phyloP scores from a whole-genome alignment of 305 asterid genomes.

The Solanum aculeatissimum region DNA sequence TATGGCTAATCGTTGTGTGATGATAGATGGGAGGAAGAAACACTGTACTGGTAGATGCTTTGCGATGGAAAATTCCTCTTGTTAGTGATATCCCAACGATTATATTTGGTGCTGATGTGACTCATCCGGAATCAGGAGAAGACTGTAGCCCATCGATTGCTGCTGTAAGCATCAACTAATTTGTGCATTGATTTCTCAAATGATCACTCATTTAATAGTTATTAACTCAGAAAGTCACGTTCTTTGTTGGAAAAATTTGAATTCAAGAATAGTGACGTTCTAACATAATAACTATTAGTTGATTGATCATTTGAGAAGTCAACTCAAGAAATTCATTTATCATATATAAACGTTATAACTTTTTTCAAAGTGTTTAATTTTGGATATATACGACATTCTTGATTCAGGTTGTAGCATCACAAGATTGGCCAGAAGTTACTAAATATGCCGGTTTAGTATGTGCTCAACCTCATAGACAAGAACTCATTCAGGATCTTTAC shows the following conservation, averaged over 20 bases:
- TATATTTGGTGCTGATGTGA: conserved; percentile 36
- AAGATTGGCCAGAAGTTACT: conserved; percentile 38
- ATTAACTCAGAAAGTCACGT: neutral
- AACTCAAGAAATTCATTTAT: neutral
- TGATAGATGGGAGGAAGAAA: conserved; percentile 31
- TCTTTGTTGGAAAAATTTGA: neutral
- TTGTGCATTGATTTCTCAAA: neutral
- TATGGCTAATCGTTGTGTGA: neutral
- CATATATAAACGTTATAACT: neutral
- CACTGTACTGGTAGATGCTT: conserved; percentile 27
- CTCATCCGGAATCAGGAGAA: conserved; percentile 36
- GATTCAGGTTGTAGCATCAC: conserved; percentile 32
- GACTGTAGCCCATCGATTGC: conserved; percentile 33
- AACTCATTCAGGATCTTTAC: conserved; percentile 27
- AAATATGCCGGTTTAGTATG: conserved; percentile 26
- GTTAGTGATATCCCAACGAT: conserved; percentile 34
- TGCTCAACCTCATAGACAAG: conserved; percentile 35
- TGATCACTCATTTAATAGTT: neutral
- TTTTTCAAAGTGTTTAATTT: neutral
- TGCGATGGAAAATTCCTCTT: conserved; percentile 28
- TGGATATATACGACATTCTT: neutral
- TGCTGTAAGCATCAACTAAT: conserved; percentile 21
- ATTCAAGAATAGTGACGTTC: neutral
- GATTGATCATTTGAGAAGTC: neutral
- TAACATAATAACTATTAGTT: neutral